A percentile compares a stretch with the other conserved stretches of the same genome.
These are phyloP conservation scores for Dacryopinax spathularia DNA, from an alignment of 768 basidiomycete species.

Conservation along the genomic window DNA sequence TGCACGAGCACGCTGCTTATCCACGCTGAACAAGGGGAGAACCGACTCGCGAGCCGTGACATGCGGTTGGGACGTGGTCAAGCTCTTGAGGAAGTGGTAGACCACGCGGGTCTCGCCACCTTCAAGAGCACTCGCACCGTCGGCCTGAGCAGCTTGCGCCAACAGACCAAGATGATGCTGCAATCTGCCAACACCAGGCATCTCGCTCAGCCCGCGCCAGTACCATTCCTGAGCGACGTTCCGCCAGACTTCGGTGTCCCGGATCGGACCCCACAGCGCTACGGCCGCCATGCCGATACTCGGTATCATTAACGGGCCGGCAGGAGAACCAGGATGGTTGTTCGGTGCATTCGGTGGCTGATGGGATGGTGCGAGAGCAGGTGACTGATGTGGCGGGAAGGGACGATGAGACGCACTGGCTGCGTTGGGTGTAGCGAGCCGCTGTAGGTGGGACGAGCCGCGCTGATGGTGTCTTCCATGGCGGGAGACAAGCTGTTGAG, in stretches of 20 bases:
- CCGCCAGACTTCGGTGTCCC: constrained; percentile 76
- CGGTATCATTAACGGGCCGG: constrained; percentile 52
- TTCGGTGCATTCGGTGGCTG: constrained; percentile 20
- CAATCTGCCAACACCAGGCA: constrained; percentile 84
- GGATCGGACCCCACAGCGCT: constrained; percentile 73
- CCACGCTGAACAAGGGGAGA: constrained; percentile 70
- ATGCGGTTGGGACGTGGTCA: constrained; percentile 85
- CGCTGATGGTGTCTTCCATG: no score
- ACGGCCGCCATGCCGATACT: constrained; percentile 77
- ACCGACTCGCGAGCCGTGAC: constrained; percentile 78
- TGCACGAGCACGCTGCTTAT: constrained; percentile 57
- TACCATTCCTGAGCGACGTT: constrained; percentile 89
- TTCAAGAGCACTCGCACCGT: not conserved
- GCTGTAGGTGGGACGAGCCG: not conserved
- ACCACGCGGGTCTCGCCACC: constrained; percentile 69
- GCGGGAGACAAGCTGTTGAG: not conserved
- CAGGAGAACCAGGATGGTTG: constrained; percentile 34
- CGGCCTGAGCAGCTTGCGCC: constrained; percentile 54
- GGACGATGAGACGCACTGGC: constrained; percentile 27
- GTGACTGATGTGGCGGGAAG: constrained; percentile 15
- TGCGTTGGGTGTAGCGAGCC: not conserved
- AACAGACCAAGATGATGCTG: constrained; percentile 89
- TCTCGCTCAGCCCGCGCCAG: constrained; percentile 66
- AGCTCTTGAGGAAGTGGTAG: constrained; percentile 90
- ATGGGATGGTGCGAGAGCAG: constrained; percentile 10